These are phyloP conservation scores for Solanum hybrid DNA, from an alignment of 305 asterid species.

Conservation along the genomic window DNA sequence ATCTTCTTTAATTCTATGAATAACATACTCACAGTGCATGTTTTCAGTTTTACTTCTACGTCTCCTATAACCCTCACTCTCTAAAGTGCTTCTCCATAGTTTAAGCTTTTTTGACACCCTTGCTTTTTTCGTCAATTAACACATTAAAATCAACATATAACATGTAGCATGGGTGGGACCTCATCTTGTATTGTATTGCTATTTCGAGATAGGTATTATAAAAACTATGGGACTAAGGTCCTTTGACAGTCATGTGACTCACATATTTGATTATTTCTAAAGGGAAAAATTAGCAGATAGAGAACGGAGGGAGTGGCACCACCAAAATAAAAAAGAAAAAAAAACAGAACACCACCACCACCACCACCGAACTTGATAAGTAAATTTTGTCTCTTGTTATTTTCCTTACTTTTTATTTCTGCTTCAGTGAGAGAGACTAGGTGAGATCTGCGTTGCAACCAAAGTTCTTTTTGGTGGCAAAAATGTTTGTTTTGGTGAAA, in stretches of 20 bases:
- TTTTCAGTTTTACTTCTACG: not conserved
- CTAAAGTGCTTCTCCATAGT: not conserved
- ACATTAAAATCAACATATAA: not conserved
- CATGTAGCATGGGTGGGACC: not conserved
- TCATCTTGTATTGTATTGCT: not conserved
- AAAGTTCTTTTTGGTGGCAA: not conserved
- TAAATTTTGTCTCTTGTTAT: not conserved
- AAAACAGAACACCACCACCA: not conserved
- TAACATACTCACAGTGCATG: not conserved
- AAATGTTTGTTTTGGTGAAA: not conserved
- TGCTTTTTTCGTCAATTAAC: not conserved
- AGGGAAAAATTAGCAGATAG: not conserved
- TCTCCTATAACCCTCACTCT: not conserved
- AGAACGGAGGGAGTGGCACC: not conserved
- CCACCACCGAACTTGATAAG: not conserved
- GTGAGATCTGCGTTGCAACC: not conserved
- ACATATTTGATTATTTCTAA: not conserved
- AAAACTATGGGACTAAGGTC: not conserved
- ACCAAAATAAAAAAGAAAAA: not conserved
- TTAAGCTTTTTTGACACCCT: not conserved
- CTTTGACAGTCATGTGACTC: not conserved
- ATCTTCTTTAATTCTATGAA: not conserved
- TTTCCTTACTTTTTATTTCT: not conserved
- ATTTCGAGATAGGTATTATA: not conserved
- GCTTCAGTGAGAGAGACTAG: not conserved